Evolutionary conservation across 169 alveolate species (phyloP).

Genomic region (Miamiensis avidus): DNA sequence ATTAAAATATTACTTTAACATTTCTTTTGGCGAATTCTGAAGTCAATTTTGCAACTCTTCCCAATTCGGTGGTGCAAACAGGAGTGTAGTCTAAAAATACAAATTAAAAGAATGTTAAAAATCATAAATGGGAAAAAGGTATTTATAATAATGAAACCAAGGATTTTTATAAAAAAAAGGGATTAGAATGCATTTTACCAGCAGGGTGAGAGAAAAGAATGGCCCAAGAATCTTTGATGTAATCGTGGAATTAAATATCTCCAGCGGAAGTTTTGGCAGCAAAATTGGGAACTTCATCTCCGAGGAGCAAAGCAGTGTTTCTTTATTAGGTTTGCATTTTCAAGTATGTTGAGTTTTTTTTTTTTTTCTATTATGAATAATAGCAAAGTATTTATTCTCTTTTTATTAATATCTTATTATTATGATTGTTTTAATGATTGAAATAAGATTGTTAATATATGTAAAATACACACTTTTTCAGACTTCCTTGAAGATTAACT

Average conservation of each 20-base stretch:
- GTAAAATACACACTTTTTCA: no score
- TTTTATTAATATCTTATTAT: no score
- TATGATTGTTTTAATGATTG: no score
- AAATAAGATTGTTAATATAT: no score
- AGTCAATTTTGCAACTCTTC: conserved; percentile 55
- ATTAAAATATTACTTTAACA: conserved; percentile 54
- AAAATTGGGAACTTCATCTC: conserved; percentile 22
- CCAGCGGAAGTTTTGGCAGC: conserved; percentile 13
- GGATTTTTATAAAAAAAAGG: background rate
- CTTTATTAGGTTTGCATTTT: no score
- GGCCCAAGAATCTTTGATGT: conserved; percentile 3
- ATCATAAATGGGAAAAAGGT: no score
- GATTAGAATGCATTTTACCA: background rate
- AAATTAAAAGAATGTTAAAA: background rate
- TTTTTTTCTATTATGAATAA: no score
- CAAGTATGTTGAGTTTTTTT: no score
- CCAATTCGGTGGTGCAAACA: conserved; percentile 85
- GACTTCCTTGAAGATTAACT: no score
- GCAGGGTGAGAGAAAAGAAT: conserved; percentile 2
- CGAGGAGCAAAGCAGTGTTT: background rate
- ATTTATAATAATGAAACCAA: background rate
- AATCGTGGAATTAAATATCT: conserved; percentile 1
- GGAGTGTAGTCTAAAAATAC: conserved; percentile 75
- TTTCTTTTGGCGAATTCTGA: conserved; percentile 52
- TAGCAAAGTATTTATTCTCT: no score